phyloP scores from a whole-genome alignment of 1,139 yeast genomes.

The Scheffersomyces insectosa region DNA sequence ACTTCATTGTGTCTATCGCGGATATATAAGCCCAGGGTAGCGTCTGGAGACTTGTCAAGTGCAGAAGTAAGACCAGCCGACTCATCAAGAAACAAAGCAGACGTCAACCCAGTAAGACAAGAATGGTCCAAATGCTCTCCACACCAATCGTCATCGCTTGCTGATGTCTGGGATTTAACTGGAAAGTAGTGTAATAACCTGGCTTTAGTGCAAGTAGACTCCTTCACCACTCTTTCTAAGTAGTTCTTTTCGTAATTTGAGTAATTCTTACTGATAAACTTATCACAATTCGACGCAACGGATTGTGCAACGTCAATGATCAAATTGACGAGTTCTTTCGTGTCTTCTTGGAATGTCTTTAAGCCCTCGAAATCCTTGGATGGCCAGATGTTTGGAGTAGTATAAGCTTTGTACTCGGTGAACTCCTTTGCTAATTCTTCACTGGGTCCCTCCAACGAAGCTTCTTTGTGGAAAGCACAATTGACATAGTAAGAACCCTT shows the following conservation, averaged over 20 bases:
- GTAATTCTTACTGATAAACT: constrained; percentile 31
- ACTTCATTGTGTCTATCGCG: constrained; percentile 45
- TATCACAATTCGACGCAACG: constrained; percentile 58
- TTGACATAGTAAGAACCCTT: constrained; percentile 66
- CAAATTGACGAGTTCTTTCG: constrained; percentile 41
- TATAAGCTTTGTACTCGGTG: constrained; percentile 44
- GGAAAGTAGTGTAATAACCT: constrained; percentile 58
- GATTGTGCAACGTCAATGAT: constrained; percentile 52
- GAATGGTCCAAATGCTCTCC: constrained; percentile 68
- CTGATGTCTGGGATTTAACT: constrained; percentile 6
- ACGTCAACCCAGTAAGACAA: constrained; percentile 61
- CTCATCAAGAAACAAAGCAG: constrained; percentile 55
- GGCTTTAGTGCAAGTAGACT: constrained; percentile 61
- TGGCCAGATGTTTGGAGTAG: constrained; percentile 60
- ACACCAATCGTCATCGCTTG: constrained; percentile 51
- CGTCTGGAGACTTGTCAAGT: constrained; percentile 41
- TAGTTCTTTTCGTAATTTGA: constrained; percentile 34
- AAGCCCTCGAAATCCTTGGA: constrained; percentile 18
- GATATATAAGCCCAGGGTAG: constrained; percentile 55
- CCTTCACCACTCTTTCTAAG: constrained; percentile 45
- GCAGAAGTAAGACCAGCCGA: constrained; percentile 19
- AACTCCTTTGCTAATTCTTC: constrained; percentile 28
- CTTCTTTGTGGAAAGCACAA: constrained; percentile 54
- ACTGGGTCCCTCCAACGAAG: constrained; percentile 47
- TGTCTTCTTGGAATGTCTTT: constrained; percentile 33